Conservation (phyloP, 805 yeast genomes). For the Starmerella tilneyi region DNA sequence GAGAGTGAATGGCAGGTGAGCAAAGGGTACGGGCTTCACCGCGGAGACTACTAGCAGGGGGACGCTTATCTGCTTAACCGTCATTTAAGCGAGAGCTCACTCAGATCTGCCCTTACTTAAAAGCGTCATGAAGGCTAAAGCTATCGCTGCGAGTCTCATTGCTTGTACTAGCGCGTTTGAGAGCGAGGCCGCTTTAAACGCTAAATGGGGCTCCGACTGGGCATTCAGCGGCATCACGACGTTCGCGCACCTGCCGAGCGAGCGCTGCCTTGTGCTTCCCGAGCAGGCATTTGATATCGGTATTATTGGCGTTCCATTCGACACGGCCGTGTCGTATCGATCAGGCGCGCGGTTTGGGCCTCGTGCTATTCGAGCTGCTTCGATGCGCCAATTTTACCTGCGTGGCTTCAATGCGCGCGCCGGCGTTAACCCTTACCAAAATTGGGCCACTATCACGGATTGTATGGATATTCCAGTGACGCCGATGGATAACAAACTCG, state of each 20-base stretch:
- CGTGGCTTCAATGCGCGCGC: constrained; percentile 66
- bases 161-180: constrained; percentile 12
- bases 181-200: constrained; percentile 33
- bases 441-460: constrained; percentile 47
- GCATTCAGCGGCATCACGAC: constrained; percentile 38
- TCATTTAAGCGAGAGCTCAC: too few relatives aligned
- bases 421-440: constrained; percentile 47
- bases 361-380: constrained; percentile 32
- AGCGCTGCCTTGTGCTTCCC: constrained; percentile 45
- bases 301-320: constrained; percentile 71
- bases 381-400: constrained; percentile 49
- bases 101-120: too few relatives aligned
- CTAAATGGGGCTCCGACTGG: constrained; percentile 67
- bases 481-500: constrained; percentile 56
- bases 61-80: too few relatives aligned
- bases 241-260: constrained; percentile 64
- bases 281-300: constrained; percentile 52
- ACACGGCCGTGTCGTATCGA: constrained; percentile 68
- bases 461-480: constrained; percentile 63
- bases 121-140: neutral
- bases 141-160: neutral
- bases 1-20: too few relatives aligned
- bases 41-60: too few relatives aligned
- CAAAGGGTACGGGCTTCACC: too few relatives aligned
- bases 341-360: constrained; percentile 83